Base-by-base conservation (phyloP, 257 asterid genomes). In the Nicotiana sylvestris region DNA sequence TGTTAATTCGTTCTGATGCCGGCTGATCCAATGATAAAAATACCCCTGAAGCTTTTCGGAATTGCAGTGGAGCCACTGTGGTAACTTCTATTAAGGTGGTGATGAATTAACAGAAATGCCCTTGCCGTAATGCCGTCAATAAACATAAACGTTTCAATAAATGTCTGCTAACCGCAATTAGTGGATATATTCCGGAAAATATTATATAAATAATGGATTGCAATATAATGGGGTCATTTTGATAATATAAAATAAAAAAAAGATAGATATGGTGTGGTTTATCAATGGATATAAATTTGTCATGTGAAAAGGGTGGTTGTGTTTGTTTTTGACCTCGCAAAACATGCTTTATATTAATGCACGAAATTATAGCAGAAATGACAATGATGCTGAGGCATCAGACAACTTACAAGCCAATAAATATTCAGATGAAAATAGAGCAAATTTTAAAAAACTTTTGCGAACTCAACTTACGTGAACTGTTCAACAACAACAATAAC, bases 21-120 rank as follows among this genome's bases (percentile, higher is more conserved):
- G 81, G 86, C 85, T 13, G 9, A 2, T 7, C 5, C 9, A 17
- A 66, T 88, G 81, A 77, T 87, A 4, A 35, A 18, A 8, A 2
- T 88, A 30, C 83, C 87, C 91, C 18, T 21, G 2, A 3, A 5
- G 10, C 9, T 0, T 60, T 0, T 69, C 3, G 1, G 6, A 72
- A 43, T 15, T 58, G 29, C 15, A 1, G 10, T 27, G 8, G 55
- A 67, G 33, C 67, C 35, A 25, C 30, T 2, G 7, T 1, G 7
- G 33, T 62, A 25, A 62, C 33, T 62, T 61, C 4, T 25, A 4
- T 11, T 11, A 0, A 64, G 18, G 11, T 27, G 68, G 68, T 27
- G 15, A 3, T 9, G 56, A 70, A 43, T 70, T 43, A 43, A 70
- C 58, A 2, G 12, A 43, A n/a, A 43, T 70, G n/a, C 16, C 78